phyloP scores from a whole-genome alignment of 345 rosid species.

The Acer yangbiense region DNA sequence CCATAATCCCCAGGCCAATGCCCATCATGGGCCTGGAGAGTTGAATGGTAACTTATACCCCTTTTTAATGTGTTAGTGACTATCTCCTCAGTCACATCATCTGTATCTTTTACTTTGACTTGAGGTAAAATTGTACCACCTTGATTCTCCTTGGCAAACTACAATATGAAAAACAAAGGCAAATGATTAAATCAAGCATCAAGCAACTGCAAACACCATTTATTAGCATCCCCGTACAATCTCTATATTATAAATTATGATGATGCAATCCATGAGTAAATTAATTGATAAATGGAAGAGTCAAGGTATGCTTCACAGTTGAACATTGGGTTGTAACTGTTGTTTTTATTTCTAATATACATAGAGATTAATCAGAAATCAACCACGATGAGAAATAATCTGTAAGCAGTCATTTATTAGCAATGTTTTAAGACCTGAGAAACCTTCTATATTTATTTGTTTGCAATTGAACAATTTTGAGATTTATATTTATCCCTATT shows the following conservation, averaged over 20 bases:
- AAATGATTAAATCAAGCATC: slow-evolving; percentile 7
- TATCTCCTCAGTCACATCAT: slow-evolving; percentile 61
- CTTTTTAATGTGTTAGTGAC: slow-evolving; percentile 64
- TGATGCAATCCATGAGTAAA: not conserved
- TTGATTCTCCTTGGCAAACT: slow-evolving; percentile 75
- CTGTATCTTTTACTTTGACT: slow-evolving; percentile 54
- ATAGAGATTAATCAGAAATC: not conserved
- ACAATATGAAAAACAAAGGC: slow-evolving; percentile 10
- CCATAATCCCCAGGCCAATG: slow-evolving; percentile 99
- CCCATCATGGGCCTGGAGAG: slow-evolving; percentile 83
- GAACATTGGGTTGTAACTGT: too few relatives aligned
- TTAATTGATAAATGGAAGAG: too few relatives aligned
- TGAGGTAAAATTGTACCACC: slow-evolving; percentile 42
- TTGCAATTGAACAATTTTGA: not conserved
- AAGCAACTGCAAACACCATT: slow-evolving; percentile 4
- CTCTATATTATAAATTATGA: not conserved
- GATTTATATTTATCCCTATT: not conserved
- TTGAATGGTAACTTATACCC: slow-evolving; percentile 71
- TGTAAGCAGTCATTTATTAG: not conserved
- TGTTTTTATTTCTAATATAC: too few relatives aligned
- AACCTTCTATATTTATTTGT: not conserved
- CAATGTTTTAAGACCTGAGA: not conserved
- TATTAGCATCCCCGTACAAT: not conserved
- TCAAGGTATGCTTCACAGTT: too few relatives aligned
- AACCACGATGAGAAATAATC: not conserved